Base-by-base conservation (phyloP, 164 flowering plant species). In the Nelumbo lutea region DNA sequence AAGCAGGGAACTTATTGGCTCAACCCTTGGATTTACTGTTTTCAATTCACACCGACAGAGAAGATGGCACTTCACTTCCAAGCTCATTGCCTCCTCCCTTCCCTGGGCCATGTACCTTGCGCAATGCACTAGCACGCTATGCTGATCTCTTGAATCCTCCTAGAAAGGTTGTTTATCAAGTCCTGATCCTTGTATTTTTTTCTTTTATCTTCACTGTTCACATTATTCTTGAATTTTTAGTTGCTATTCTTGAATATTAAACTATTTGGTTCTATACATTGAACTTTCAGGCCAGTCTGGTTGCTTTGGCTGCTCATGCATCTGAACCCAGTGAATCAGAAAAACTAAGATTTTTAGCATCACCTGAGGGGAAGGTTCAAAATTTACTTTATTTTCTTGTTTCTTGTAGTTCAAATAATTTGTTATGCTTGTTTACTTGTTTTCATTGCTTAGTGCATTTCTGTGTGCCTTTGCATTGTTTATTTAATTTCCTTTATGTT, bases 231-330 rank as follows among this genome's bases (percentile, higher is more conserved):
- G 27, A 27, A 27, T 27, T 27, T 27, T 27, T 27, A 27, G 27
- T 27, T 27, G 27, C 27, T 50, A 46, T 42, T 53, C 44, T 11
- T 40, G 42, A n/a, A 64, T 58, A 3, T 39, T 68, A 27, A 5
- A 43, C 57, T 51, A 47, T 57, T 65, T 43, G 14, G 38, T 70
- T 43, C 6, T 3, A 68, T 59, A 15, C 39, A 59, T 27, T 27
- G 27, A 27, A 27, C 27, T 27, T 70, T 41, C 80, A 93, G 97
- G 87, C 98, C 77, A 53, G 15, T 53, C 59, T 66, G 50, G 62
- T 84, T 83, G 96, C 97, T 68, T 81, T 93, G 72, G 93, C 97
- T 75, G 89, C 97, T 44, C 88, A 91, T 86, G 93, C 96, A 63
- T 73, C 79, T 80, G 89, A 88, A 55, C 85, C 88, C 9, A 74